Base-by-base conservation (phyloP, 2,329 filamentous ascomycete species). In the Blastomyces gilchristii region DNA sequence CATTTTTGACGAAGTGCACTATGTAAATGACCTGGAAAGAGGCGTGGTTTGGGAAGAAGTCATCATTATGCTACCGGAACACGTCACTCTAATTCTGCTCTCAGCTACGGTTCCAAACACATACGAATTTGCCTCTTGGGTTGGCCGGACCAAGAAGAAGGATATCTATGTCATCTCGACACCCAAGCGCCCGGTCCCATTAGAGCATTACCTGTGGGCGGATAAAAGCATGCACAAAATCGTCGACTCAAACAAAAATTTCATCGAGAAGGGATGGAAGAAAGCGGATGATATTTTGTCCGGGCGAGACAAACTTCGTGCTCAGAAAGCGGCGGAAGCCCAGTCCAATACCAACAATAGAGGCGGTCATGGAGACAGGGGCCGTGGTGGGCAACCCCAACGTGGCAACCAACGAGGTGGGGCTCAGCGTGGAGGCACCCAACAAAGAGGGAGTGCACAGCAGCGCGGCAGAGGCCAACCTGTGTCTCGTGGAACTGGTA, bases 41-140 rank as follows among this genome's bases (percentile, higher is more conserved):
- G 94, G 94, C 71, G 94, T 99, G 6, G 94, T 99, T 0, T 99
- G 94, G 94, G 94, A 99, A 76, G 94, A 99, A 76, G 94, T 99
- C 70, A 99, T 99, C 71, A 99, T 99, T 71, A 97, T 99, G 94
- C 82, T 99, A 62, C 94, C 94, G 0, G 92, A 96, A 73, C 94
- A 99, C 76, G 91, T 99, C 49, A 96, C 94, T 1, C 82, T 99
- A 28, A 99, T 99, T 68, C 80, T 97, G 1, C 83, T 99, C 2
- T 99, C 94, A 4, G 94, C 94, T 0, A 99, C 94, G 0, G 94
- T 99, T 0, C 94, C 94, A 1, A 99, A 99, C 73, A 97, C 94
- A 0, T 86, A 97, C 66, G 94, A 99, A 73, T 99, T 99, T 70
- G 94, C 94, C 1, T 97, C 92, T 0, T 99, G 94, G 94, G 93